Conservation (phyloP, 192 early-diverging fungal species). For the Jimgerdemannia lactiflua region DNA sequence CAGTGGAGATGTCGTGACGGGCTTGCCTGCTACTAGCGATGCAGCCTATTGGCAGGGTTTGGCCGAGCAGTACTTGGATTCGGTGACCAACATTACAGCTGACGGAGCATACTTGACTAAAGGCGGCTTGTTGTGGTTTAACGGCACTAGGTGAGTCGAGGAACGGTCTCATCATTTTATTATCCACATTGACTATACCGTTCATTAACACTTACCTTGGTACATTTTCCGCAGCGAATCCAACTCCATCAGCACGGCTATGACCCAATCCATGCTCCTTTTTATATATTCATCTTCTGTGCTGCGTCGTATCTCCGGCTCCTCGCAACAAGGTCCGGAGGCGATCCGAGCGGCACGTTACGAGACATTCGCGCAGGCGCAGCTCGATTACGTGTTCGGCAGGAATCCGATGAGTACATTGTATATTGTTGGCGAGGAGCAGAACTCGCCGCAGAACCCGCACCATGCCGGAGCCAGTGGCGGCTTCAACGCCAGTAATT, state of each 20-base stretch:
- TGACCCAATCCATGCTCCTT: background rate
- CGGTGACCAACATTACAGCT: background rate
- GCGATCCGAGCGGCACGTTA: conserved; percentile 6
- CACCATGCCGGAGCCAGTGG: conserved; percentile 56
- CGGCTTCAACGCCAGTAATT: conserved; percentile 30
- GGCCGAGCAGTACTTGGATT: background rate
- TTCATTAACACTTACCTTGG: background rate
- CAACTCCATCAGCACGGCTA: background rate
- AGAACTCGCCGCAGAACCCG: conserved; percentile 54
- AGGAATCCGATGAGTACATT: conserved; percentile 48
- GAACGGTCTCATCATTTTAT: background rate
- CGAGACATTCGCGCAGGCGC: conserved; percentile 27
- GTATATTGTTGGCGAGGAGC: conserved; percentile 52
- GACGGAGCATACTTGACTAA: background rate
- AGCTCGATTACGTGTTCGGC: conserved; percentile 54
- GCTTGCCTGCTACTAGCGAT: background rate
- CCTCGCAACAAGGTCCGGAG: background rate
- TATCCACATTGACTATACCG: too few relatives aligned
- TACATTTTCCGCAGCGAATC: background rate
- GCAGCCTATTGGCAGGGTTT: background rate
- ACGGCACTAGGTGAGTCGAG: background rate
- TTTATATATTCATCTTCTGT: background rate
- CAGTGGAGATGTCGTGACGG: background rate
- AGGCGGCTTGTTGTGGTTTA: background rate
- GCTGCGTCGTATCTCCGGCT: background rate